Evolutionary conservation across 805 yeast genomes (phyloP), one percentile per base, ranked within the genome.

Genomic region (Candida odintsovae): DNA sequence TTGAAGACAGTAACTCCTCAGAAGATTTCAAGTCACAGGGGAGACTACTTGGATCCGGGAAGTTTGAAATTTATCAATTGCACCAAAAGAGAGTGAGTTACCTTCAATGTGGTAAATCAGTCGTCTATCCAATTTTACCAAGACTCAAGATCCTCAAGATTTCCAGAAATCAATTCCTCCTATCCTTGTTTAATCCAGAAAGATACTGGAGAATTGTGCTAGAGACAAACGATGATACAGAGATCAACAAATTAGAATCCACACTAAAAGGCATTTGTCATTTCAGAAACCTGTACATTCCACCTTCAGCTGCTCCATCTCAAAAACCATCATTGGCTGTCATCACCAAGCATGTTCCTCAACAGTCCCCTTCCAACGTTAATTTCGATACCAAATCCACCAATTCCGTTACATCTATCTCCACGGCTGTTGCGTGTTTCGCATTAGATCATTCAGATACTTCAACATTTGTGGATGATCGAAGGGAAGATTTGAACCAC

Each of bases 81-180:
- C 79, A 77, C 53, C 75, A 74, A 49, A 77, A 79, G 18, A 72
- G 69, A 48, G 82, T 80, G 9, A 75, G 82, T 1, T 83, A 82
- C 58, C 58, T 83, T 37, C 76, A 80, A 12, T 83, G 89, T 64
- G 90, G 64, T 16, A 48, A 48, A 11, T 70, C 79, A 6, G 77
- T 87, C 35, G 76, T 86, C 2, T 86, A 86, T 58, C 95, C 96
- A 4, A 75, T 87, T 13, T 65, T 87, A 44, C 87, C 89, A 4
- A 77, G 73, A 50, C 62, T 83, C 45, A 76, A 79, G 54, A 70
- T 87, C 2, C 62, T 84, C 49, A 67, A 86, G 54, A 70, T 75
- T 11, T 65, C 68, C 20, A 51, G 48, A 41, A 69, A 69, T 42
- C 76, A 73, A 53, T 83, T 82, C 53, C 70, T 83, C 2, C 60